phyloP scores from a whole-genome alignment of 768 basidiomycete genomes.

The Hemileccinum rubropunctum region DNA sequence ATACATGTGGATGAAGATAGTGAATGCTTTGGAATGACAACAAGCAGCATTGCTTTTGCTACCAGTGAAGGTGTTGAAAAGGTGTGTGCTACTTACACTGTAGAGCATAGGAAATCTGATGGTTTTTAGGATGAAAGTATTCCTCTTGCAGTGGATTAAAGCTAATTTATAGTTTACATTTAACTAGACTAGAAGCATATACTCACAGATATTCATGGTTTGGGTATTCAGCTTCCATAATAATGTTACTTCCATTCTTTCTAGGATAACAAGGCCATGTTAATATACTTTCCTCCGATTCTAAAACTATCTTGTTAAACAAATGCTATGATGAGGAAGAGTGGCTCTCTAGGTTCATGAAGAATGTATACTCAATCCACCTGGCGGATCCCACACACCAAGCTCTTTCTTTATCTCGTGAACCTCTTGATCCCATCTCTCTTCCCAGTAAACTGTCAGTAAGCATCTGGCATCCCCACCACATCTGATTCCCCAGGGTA shows the following conservation, averaged over 20 bases:
- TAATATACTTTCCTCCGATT: too few species aligned
- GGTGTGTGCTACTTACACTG: constrained; percentile 1
- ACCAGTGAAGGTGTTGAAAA: background rate
- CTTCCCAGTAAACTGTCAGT: constrained; percentile 94
- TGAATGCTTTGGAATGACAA: background rate
- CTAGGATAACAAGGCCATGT: background rate
- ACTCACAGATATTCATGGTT: too few species aligned
- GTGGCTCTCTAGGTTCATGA: too few species aligned
- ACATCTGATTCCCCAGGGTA: constrained; percentile 89
- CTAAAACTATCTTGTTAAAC: too few species aligned
- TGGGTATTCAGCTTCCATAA: too few species aligned
- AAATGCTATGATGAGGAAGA: too few species aligned
- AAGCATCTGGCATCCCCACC: constrained; percentile 73
- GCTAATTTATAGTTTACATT: too few species aligned
- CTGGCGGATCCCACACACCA: constrained; percentile 80
- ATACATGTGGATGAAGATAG: background rate
- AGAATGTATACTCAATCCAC: constrained; percentile 20
- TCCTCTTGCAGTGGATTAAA: background rate
- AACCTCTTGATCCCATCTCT: constrained; percentile 83
- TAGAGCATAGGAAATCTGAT: background rate
- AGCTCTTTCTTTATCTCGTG: constrained; percentile 83
- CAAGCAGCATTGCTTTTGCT: constrained; percentile 8
- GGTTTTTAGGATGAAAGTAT: background rate
- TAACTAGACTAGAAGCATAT: too few species aligned
- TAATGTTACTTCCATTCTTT: background rate